Evolutionary conservation across 176 grass and related monocot genomes (phyloP), one percentile per base, ranked within the genome.

Genomic region (Ensete ventricosum): DNA sequence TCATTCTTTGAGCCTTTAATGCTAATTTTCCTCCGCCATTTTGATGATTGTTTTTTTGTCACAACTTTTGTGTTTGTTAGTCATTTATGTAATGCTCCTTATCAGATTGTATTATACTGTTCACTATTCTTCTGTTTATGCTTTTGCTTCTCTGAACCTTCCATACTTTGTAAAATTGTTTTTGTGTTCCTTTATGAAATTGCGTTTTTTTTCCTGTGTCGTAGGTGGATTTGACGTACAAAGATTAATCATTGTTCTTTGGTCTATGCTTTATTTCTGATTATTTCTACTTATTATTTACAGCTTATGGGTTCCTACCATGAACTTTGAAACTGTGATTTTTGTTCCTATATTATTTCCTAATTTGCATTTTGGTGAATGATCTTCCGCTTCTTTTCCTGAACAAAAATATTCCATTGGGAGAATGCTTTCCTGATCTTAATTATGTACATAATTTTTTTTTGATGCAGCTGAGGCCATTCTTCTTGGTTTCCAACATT

Each of bases 401-500:
- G 43, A 3, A 50, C 17, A 7, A 49, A 43, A 43, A 17, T 13
- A 2, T 19, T 69, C 66, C 22, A 49, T 12, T 43, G 11, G 43
- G 20, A 3, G 67, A 70, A 21, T 51, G 34, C 29, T 70, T 9
- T 51, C 67, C 43, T n/a, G 48, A 12, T 51, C 6, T 51, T 51
- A 20, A n/a, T 50, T 43, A 43, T 51, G 14, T 43, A 43, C 34
- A 6, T 6, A 0, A 6, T 0, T 6, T 78, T 34, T 48, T 53
- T 58, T 52, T 11, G 53, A 59, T 73, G 80, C 86, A 99, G 95
- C 91, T 24, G 95, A 99, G 88, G 91, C 95, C 79, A 82, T 99
- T 11, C 74, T 99, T 50, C 88, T 94, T 1, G 96, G 96, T 77
- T 99, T 99, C 79, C 96, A 99, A 14, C 96, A 99, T 73, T 99